phyloP scores from a whole-genome alignment of 2,329 filamentous ascomycete genomes.

The Pseudocercospora cruenta region DNA sequence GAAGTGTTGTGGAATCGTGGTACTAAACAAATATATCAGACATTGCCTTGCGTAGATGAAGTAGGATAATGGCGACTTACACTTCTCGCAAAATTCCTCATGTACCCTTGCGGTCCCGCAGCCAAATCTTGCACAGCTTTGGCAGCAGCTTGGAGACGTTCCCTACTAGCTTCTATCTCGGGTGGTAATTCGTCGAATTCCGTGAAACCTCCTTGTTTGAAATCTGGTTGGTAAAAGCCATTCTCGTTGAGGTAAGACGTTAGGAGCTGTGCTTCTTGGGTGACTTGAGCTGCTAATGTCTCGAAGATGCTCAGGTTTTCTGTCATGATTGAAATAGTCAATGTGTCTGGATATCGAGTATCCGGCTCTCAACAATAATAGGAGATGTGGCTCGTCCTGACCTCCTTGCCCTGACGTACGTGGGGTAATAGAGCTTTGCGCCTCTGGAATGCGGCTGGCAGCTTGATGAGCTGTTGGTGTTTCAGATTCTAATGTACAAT shows the following conservation, averaged over 20 bases:
- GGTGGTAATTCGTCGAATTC: constrained; percentile 9
- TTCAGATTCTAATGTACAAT: constrained; percentile 8
- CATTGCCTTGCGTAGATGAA: background rate
- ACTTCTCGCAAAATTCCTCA: background rate
- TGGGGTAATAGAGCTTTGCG: background rate
- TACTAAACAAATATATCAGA: background rate
- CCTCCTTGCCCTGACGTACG: background rate
- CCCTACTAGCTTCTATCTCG: background rate
- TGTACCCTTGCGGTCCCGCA: background rate
- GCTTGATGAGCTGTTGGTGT: background rate
- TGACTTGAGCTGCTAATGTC: background rate
- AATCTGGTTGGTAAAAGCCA: constrained; percentile 2
- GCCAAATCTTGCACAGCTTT: constrained; percentile 10
- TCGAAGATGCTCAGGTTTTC: background rate
- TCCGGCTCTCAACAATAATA: background rate
- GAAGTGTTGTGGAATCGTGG: constrained; percentile 1
- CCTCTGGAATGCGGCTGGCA: constrained; percentile 5
- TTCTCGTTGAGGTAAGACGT: constrained; percentile 4
- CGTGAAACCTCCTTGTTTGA: constrained; percentile 5
- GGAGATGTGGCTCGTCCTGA: background rate
- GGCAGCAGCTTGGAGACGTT: constrained; percentile 1
- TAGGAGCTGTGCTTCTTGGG: background rate
- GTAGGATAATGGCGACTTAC: background rate
- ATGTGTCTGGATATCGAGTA: background rate
- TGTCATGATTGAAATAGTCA: background rate